Conservation (phyloP, 225 moss, liverwort and hornwort genomes). For the Marchantia polymorpha region DNA sequence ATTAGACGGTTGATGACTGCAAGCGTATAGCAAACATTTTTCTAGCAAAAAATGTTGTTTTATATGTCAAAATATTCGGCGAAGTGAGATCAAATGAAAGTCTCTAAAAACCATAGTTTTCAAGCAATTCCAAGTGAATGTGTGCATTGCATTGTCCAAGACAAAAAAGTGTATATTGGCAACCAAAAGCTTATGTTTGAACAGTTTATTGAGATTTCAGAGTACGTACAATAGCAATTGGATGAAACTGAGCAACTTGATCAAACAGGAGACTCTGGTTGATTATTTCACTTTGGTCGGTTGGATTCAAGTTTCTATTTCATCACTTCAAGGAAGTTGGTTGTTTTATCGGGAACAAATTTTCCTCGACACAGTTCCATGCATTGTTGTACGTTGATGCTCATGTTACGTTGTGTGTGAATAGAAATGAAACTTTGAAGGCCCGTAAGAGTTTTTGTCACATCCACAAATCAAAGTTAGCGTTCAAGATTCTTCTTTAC, state of each 20-base stretch:
- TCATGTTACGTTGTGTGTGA: too few species aligned
- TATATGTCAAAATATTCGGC: constrained; percentile 53
- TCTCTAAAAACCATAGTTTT: constrained; percentile 49
- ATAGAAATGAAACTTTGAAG: too few species aligned
- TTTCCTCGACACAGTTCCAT: too few species aligned
- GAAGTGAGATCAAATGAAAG: constrained; percentile 21
- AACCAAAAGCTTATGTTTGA: constrained; percentile 68
- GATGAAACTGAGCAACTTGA: constrained; percentile 62
- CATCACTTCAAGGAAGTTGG: too few species aligned
- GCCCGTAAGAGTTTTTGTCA: too few species aligned
- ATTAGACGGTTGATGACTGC: constrained; percentile 2
- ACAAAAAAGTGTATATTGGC: constrained; percentile 61
- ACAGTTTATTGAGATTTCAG: constrained; percentile 45
- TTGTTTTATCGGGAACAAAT: too few species aligned
- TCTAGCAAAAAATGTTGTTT: constrained; percentile 81
- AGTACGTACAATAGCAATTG: constrained; percentile 56
- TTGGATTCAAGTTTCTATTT: too few species aligned
- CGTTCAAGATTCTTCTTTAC: too few species aligned
- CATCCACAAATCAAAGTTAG: too few species aligned
- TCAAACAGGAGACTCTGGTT: constrained; percentile 70
- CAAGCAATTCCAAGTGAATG: constrained; percentile 78
- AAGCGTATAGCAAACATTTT: constrained; percentile 95
- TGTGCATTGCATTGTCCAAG: constrained; percentile 65
- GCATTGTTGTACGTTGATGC: too few species aligned
- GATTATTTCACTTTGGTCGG: too few species aligned